Percentiles rank a stretch among this genome's conserved stretches.
These are phyloP conservation scores for Candida rishiriensis DNA, from an alignment of 805 yeast species.

Conservation along the genomic window DNA sequence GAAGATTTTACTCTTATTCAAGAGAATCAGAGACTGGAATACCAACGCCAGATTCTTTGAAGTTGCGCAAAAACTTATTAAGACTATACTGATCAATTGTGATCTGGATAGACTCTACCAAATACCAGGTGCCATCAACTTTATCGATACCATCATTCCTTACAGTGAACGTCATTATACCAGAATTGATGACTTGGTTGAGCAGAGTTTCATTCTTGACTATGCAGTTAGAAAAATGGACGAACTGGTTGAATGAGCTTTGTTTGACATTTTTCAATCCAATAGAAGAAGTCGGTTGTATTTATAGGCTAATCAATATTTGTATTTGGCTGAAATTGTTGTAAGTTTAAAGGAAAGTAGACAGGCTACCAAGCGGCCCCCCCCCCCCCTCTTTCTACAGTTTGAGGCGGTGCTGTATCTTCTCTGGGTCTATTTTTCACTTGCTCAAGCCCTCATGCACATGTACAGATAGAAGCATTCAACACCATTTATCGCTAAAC, in stretches of 20 bases:
- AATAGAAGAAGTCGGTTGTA: not conserved
- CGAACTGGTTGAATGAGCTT: conserved; percentile 24
- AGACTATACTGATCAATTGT: conserved; percentile 55
- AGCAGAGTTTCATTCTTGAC: conserved; percentile 81
- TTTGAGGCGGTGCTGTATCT: no score
- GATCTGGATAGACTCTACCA: conserved; percentile 53
- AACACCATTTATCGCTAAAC: no score
- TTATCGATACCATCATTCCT: conserved; percentile 76
- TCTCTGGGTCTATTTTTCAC: no score
- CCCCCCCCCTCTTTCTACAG: not conserved
- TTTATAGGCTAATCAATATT: not conserved
- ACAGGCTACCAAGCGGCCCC: not conserved
- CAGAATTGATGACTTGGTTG: conserved; percentile 74
- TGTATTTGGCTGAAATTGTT: not conserved
- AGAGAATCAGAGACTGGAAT: conserved; percentile 91
- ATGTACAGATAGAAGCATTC: no score
- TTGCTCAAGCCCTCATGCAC: no score
- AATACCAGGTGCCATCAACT: conserved; percentile 61
- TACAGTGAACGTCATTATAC: conserved; percentile 82
- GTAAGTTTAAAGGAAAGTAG: not conserved
- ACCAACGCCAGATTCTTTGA: conserved; percentile 77
- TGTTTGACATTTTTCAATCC: not conserved
- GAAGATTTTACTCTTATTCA: conserved; percentile 57
- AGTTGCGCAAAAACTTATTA: conserved; percentile 73
- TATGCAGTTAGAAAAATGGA: conserved; percentile 79